Base-by-base conservation (phyloP, 1,139 yeast species). In the Suhomyces bokatorum region DNA sequence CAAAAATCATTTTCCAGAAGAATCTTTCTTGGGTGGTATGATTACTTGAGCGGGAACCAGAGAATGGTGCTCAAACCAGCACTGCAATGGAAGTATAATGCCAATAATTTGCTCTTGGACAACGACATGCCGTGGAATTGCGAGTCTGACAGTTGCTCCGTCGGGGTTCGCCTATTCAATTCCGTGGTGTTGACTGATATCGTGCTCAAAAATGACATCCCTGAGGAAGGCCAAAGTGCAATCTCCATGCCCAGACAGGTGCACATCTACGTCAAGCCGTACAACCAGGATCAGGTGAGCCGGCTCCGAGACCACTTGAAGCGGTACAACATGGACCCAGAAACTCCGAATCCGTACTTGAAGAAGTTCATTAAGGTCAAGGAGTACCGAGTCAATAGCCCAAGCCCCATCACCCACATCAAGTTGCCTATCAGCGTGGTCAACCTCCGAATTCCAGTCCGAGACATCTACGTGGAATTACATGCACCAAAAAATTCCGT, bases 21-120 rank as follows among this genome's bases (percentile, higher is more conserved):
- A 40, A 16, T 70, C 11, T 57, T 72, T 16, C 53, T 69, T 20
- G 78, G 77, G 0, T 73, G 78, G 78, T 71, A 64, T 48, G 75
- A 71, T 50, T 70, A 63, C 48, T 49, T 69, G 9, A 55, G 51
- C 43, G 53, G 26, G 55, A 57, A 13, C 56, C 15, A 35, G 20
- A 30, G 40, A 9, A 16, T 40, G 16, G 17, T 17, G 15, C 24
- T 40, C 16, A 31, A 34, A 32, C 26, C 38, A 4, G 58, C 65
- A 0, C 49, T 53, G 9, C 48, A 59, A 32, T 58, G 70, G 63
- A 64, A 65, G 45, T 65, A 50, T 44, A 71, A 73, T 52, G 78
- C 78, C 13, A 73, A 73, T 51, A 71, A 68, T 49, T 60, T 64
- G 2, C 55, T 73, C 27, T 46, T 69, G 12, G 76, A 72, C 44